These are phyloP conservation scores for Penicillium simplicissimum DNA, from an alignment of 495 filamentous ascomycete species.

Conservation along the genomic window DNA sequence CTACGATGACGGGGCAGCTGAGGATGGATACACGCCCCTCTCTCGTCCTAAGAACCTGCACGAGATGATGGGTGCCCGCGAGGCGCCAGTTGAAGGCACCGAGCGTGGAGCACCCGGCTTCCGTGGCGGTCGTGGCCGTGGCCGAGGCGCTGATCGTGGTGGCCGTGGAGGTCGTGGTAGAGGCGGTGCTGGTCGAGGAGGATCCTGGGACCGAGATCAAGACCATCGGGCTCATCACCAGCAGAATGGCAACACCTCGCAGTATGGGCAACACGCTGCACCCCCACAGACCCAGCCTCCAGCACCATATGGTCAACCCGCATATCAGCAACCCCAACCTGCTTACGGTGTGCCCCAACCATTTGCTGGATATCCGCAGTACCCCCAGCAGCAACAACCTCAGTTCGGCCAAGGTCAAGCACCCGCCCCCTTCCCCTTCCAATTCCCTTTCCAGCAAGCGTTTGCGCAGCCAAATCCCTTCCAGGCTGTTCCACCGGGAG, in stretches of 20 bases:
- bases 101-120: constrained; percentile 31
- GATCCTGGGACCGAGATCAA: constrained; percentile 46
- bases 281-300: constrained; percentile 27
- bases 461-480: constrained; percentile 34
- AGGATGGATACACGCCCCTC: constrained; percentile 66
- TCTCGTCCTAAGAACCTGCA: constrained; percentile 61
- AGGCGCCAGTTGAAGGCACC: constrained; percentile 50
- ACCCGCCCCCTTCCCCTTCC: constrained; percentile 40
- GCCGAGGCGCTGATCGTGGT: constrained; percentile 46
- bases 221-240: constrained; percentile 40
- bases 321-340: constrained; percentile 30
- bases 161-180: constrained; percentile 49
- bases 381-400: constrained; percentile 33
- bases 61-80: constrained; percentile 50
- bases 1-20: constrained; percentile 53
- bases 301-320: constrained; percentile 26
- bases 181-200: constrained; percentile 47
- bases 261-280: constrained; percentile 12
- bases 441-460: constrained; percentile 38
- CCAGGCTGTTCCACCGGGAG: constrained; percentile 45
- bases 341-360: constrained; percentile 33
- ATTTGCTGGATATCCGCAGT: constrained; percentile 33
- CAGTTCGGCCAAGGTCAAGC: constrained; percentile 34
- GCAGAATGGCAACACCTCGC: constrained; percentile 26
- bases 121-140: constrained; percentile 44